phyloP scores from a whole-genome alignment of 2,329 filamentous ascomycete species.

The Epichloe aotearoae region DNA sequence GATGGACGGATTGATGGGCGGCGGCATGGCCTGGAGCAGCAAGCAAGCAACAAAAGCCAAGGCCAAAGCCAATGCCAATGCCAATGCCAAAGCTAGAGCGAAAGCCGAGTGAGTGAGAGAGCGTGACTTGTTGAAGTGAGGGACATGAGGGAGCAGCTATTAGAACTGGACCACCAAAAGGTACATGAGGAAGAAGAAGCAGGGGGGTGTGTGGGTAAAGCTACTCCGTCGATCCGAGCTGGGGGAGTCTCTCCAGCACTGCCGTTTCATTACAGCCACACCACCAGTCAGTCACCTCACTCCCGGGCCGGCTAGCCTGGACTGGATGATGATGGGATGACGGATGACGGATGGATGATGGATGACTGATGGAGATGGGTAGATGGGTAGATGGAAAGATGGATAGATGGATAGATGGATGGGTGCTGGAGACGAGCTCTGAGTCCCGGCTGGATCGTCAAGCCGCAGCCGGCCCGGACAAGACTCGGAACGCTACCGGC shows the following conservation, averaged over 20 bases:
- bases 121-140: not conserved
- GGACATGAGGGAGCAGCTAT: not conserved
- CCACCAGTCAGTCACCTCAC: not conserved
- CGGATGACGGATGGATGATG: too few relatives aligned
- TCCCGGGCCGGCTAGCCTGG: not conserved
- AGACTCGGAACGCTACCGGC: too few relatives aligned
- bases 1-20: not conserved
- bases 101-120: not conserved
- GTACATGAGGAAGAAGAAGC: not conserved
- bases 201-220: not conserved
- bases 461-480: too few relatives aligned
- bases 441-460: too few relatives aligned
- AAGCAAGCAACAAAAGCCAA: not conserved
- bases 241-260: not conserved
- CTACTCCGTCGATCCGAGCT: not conserved
- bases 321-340: not conserved
- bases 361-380: too few relatives aligned
- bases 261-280: constrained; percentile 1
- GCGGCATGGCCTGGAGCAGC: not conserved
- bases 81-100: not conserved
- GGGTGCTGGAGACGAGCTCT: too few relatives aligned
- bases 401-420: too few relatives aligned
- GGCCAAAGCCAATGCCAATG: not conserved
- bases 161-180: not conserved
- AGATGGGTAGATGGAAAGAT: too few relatives aligned